Base-by-base conservation (phyloP, 2,329 filamentous ascomycete species). In the Fusarium cyanostomum region DNA sequence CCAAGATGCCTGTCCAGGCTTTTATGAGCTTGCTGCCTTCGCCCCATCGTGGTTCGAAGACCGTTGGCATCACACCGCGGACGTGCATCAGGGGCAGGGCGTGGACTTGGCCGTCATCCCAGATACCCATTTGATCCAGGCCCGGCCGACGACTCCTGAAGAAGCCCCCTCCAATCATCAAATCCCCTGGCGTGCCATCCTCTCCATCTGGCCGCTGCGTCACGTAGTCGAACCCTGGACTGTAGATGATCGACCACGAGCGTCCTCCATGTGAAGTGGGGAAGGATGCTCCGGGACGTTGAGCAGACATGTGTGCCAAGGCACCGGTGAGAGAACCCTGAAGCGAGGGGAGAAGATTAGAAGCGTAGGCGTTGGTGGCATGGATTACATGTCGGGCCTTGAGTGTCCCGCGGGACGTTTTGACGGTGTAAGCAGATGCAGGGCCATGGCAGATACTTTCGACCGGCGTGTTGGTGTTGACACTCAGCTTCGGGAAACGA, bases 111-210 rank as follows among this genome's bases (percentile, higher is more conserved):
- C 73, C 72, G 65, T 87, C 84, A 12, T 82, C 79, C 35, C 78
- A 78, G 2, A 80, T 61, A 1, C 83, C 84, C 0, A 86, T 38
- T 48, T 81, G 77, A 28, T 79, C 79, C 4, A 81, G 34, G 0
- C 82, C 83, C 8, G 79, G 70, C 6, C 74, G 72, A 6, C 71
- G 68, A 13, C 79, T 78, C 18, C 79, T 77, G 6, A 76, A 74
- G 52, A 85, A 80, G 0, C 82, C 85, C 0, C 85, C 85, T 2
- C 85, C 84, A 3, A 84, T 69, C 80, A 87, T 82, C 56, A 87
- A 71, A 53, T 85, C 80, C 2, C 80, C 77, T 0, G 72, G 67
- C 3, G 61, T 37, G 3, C 72, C 71, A n/a, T 74, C 66, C 2
- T 57, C 33, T 6, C 56, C 26, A 26, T 69, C 70, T 1, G 82